Evolutionary conservation across 129 eudicot genomes (phyloP).

Genomic region (Silybum marianum): DNA sequence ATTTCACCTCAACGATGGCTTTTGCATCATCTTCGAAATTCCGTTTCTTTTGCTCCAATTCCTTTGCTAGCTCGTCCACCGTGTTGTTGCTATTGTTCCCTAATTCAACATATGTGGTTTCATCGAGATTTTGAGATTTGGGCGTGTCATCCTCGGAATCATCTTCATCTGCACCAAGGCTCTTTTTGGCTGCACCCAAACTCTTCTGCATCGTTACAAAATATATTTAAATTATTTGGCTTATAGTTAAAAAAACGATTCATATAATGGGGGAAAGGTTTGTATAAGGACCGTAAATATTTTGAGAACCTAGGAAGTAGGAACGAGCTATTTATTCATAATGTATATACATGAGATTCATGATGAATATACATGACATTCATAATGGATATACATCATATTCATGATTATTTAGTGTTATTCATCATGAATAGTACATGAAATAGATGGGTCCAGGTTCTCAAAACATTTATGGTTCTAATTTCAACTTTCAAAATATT

Average conservation of each 20-base stretch:
- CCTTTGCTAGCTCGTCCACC: conserved; percentile 48
- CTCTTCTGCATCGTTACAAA: conserved; percentile 41
- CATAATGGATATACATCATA: no score
- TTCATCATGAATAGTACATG: background rate
- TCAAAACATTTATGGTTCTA: background rate
- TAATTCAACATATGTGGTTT: conserved; percentile 24
- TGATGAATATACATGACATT: background rate
- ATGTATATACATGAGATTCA: background rate
- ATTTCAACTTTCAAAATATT: no score
- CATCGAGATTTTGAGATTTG: conserved; percentile 45
- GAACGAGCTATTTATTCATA: background rate
- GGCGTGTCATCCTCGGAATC: conserved; percentile 45
- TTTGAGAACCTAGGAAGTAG: background rate
- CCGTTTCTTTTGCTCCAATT: conserved; percentile 62
- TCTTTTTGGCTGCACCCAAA: conserved; percentile 63
- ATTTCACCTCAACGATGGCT: conserved; percentile 37
- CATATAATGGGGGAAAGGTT: background rate
- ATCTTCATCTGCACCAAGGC: conserved; percentile 48
- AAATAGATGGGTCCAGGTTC: background rate
- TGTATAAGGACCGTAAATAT: no score
- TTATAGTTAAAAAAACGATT: no score
- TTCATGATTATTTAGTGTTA: no score
- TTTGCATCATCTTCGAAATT: conserved; percentile 61
- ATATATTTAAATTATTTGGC: background rate
- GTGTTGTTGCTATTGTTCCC: conserved; percentile 29